A percentile compares a stretch with the other conserved stretches of the same genome.
phyloP scores from a whole-genome alignment of 805 yeast species.

The Nakazawaea holstii region DNA sequence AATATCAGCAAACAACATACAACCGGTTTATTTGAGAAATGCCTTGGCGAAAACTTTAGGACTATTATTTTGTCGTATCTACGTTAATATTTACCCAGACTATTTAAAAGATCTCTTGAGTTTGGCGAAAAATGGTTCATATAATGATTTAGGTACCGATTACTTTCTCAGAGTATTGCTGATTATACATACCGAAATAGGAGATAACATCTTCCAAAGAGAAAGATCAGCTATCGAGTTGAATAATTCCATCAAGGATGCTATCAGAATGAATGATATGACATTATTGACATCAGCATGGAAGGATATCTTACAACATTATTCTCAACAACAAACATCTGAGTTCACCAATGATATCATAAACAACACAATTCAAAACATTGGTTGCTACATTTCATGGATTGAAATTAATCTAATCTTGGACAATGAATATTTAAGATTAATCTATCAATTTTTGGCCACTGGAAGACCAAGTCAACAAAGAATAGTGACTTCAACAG shows the following conservation, averaged over 20 bases:
- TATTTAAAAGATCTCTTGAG: constrained; percentile 45
- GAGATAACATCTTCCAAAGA: constrained; percentile 80
- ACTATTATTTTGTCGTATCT: constrained; percentile 42
- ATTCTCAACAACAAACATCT: constrained; percentile 20
- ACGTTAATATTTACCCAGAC: constrained; percentile 42
- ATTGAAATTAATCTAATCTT: constrained; percentile 76
- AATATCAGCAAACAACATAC: constrained; percentile 19
- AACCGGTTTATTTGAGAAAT: constrained; percentile 44
- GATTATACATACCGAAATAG: constrained; percentile 85
- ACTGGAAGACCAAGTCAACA: constrained; percentile 25
- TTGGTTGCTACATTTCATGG: constrained; percentile 92
- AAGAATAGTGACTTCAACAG: constrained; percentile 52
- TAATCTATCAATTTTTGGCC: constrained; percentile 53
- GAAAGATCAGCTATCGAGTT: constrained; percentile 57
- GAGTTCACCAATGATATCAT: constrained; percentile 38
- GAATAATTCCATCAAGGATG: constrained; percentile 73
- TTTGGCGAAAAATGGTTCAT: constrained; percentile 25
- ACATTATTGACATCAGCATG: constrained; percentile 56
- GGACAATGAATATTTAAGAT: constrained; percentile 48
- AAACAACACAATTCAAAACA: constrained; percentile 52
- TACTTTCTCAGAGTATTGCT: constrained; percentile 69
- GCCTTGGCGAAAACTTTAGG: constrained; percentile 54
- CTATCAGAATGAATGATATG: constrained; percentile 76
- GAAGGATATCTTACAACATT: constrained; percentile 49
- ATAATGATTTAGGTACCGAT: constrained; percentile 49